Evolutionary conservation across 305 asterid genomes (phyloP), one percentile per base, ranked within the genome.

Genomic region (Salvia sclarea): DNA sequence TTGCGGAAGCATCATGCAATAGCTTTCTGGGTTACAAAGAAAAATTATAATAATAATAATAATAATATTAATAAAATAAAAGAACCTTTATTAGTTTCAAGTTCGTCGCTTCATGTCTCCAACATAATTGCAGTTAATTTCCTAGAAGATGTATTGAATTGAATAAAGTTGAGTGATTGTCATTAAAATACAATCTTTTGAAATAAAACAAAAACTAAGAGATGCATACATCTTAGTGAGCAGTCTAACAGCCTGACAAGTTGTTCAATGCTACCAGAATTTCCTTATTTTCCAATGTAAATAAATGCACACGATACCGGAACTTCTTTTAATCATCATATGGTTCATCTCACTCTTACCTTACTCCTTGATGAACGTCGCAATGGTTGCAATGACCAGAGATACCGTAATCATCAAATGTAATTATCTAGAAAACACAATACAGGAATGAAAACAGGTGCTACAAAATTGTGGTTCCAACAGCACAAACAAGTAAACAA

Each of bases 331-430:
- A 58, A 67, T 25, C 16, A 5, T 41, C 45, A 40, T 55, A 63
- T 30, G 37, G 21, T 62, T 69, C 59, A 59, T 71, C 52, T 59
- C 8, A 24, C 33, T 73, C 89, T 78, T 70, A 86, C 97, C 87
- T 75, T 53, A 94, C 97, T 49, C 95, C 98, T 69, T 57, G 86
- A 80, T 86, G 81, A 59, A 94, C 88, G 59, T 91, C 96, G 3
- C 85, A 44, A 79, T 93, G 97, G 77, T 93, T 93, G 76, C 97
- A 88, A 78, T 94, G 98, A 65, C 97, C 97, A 55, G 96, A 94
- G 72, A 91, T 84, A 52, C 98, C 96, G 72, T 82, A 85, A 68
- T 74, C 75, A 70, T 94, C 98, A 75, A 94, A 94, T 33, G 95
- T 86, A 76, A 94, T 76, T 49, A 94, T 81, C 97, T 93, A 83